Percentiles rank a stretch among this genome's conserved stretches.
Conservation (phyloP, 1,139 yeast genomes). For the Kodamaea ohmeri region DNA sequence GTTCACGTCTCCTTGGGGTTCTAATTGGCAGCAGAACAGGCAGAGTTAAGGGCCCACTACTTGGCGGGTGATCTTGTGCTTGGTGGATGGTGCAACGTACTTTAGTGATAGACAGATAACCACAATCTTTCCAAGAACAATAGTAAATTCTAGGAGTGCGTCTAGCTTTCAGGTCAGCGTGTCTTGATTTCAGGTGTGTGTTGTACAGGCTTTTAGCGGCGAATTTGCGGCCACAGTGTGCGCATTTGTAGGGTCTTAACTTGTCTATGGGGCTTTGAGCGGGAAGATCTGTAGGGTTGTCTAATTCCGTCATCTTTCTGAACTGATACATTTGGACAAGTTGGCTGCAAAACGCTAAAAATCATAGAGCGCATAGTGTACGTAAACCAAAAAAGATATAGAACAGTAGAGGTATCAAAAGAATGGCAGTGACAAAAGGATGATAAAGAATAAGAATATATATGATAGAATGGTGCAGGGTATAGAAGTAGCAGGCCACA, state of each 20-base stretch:
- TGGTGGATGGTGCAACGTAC: conserved; percentile 7
- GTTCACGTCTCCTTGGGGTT: neutral
- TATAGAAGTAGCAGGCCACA: no score
- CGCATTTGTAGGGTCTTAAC: conserved; percentile 5
- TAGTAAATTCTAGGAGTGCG: neutral
- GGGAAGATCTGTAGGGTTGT: neutral
- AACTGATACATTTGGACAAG: conserved; percentile 1
- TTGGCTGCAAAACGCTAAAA: conserved; percentile 8
- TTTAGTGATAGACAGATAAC: conserved; percentile 2
- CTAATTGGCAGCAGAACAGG: conserved; percentile 4
- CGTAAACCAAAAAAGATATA: no score
- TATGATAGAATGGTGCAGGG: no score
- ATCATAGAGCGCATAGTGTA: no score
- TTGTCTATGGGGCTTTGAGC: neutral
- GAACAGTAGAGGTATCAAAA: no score
- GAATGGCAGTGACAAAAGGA: no score
- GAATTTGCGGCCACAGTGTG: conserved; percentile 4
- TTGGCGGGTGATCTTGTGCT: conserved; percentile 3
- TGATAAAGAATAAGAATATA: no score
- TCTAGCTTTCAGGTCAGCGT: neutral
- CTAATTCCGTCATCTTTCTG: neutral
- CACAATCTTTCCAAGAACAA: conserved; percentile 1
- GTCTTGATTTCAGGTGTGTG: conserved; percentile 3
- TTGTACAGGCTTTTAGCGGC: conserved; percentile 4
- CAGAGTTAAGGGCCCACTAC: neutral